Conservation (phyloP, 2,329 filamentous ascomycete species). For the Trichoderma atroviride region DNA sequence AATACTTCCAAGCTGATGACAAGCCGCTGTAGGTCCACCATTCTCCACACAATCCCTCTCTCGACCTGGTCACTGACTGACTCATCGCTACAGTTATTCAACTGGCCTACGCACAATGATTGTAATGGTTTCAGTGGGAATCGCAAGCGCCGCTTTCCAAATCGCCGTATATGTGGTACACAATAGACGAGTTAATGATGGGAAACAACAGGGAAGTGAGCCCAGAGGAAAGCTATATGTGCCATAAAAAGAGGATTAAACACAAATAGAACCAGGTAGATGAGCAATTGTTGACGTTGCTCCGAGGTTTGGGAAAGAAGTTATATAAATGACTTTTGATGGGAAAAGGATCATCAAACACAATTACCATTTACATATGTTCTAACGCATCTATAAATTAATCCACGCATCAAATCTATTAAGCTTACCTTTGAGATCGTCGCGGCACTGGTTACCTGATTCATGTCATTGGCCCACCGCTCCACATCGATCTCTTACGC, state of each 20-base stretch:
- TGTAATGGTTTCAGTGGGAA: conserved; percentile 46
- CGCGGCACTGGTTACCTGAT: not conserved
- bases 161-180: conserved; percentile 43
- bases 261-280: not conserved
- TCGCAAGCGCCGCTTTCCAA: conserved; percentile 46
- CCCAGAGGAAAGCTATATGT: not conserved
- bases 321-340: not conserved
- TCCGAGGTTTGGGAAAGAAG: not conserved
- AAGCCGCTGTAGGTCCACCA: conserved; percentile 42
- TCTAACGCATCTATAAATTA: not conserved
- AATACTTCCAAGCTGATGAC: conserved; percentile 50
- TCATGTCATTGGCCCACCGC: conserved; percentile 3
- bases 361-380: not conserved
- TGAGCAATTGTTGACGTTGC: not conserved
- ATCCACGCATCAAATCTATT: not conserved
- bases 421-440: not conserved
- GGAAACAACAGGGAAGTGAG: conserved; percentile 19
- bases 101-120: conserved; percentile 51
- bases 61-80: not conserved
- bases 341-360: not conserved
- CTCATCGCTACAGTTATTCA: conserved; percentile 41
- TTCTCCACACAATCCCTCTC: no score
- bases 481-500: conserved; percentile 15
- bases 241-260: not conserved
- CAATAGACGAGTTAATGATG: conserved; percentile 39